Conservation (phyloP, 192 early-diverging fungal species). For the Coemansia sp. region DNA sequence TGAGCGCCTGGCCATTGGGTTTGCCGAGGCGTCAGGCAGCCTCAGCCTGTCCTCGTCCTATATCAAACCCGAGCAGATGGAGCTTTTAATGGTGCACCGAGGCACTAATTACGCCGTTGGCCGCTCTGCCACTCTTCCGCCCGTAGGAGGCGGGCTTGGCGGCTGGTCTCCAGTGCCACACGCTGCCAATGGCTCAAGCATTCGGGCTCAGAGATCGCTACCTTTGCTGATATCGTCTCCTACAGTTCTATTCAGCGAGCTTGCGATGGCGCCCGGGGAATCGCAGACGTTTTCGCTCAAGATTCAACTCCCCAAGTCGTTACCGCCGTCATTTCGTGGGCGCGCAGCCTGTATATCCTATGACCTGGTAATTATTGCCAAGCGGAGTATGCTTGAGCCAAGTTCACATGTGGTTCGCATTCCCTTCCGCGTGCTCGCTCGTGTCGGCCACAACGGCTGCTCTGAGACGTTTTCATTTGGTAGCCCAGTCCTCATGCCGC, state of each 20-base stretch:
- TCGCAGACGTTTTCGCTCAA: constrained; percentile 52
- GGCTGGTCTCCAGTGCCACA: constrained; percentile 29
- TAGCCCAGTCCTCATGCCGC: constrained; percentile 41
- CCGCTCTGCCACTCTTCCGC: constrained; percentile 10
- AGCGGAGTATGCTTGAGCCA: constrained; percentile 52
- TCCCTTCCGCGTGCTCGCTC: constrained; percentile 47
- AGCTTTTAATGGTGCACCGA: constrained; percentile 33
- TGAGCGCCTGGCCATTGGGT: constrained; percentile 50
- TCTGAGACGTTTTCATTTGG: constrained; percentile 21
- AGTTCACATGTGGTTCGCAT: constrained; percentile 40
- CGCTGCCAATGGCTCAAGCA: constrained; percentile 1
- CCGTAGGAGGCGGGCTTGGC: constrained; percentile 49
- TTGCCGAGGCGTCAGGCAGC: constrained; percentile 49
- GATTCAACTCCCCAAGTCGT: constrained; percentile 35
- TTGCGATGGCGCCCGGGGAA: constrained; percentile 47
- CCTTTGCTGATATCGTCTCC: constrained; percentile 45
- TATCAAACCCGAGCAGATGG: constrained; percentile 51
- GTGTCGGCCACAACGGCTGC: constrained; percentile 14
- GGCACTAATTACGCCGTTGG: constrained; percentile 24
- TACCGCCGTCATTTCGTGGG: constrained; percentile 56
- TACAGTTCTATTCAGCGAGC: constrained; percentile 53
- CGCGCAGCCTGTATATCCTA: constrained; percentile 41
- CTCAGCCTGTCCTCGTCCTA: constrained; percentile 38
- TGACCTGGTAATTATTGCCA: constrained; percentile 51
- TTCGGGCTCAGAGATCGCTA: constrained; percentile 31